Percentiles rank a stretch among this genome's conserved stretches.
phyloP scores from a whole-genome alignment of 352 stramenopile species.

The Phytophthora citrophthora region DNA sequence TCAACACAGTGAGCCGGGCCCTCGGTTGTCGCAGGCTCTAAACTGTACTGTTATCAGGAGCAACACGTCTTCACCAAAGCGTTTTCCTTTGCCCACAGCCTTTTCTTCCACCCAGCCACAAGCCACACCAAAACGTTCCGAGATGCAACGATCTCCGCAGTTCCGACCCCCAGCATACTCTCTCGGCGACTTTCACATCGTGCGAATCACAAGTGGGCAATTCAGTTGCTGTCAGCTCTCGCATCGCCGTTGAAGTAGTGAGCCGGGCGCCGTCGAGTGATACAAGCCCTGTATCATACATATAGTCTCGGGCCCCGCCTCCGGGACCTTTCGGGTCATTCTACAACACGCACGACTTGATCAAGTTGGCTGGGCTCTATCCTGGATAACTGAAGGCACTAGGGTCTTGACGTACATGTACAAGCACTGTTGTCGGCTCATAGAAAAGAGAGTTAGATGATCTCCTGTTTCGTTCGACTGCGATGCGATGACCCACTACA shows the following conservation, averaged over 20 bases:
- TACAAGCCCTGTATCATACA: too few relatives aligned
- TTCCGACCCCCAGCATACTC: too few relatives aligned
- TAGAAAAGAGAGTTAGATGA: too few relatives aligned
- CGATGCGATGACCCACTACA: too few relatives aligned
- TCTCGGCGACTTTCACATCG: too few relatives aligned
- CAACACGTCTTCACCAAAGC: neutral
- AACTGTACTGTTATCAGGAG: neutral
- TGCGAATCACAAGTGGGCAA: neutral
- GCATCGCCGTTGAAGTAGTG: neutral
- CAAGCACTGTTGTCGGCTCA: too few relatives aligned
- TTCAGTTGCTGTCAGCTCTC: neutral
- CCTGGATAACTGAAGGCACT: too few relatives aligned
- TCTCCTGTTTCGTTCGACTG: too few relatives aligned
- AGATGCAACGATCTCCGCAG: slow-evolving; percentile 2
- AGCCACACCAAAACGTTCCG: neutral
- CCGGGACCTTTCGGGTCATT: neutral
- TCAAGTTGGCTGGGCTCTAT: neutral
- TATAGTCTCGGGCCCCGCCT: neutral
- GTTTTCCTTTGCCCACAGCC: neutral
- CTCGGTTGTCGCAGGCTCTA: too few relatives aligned
- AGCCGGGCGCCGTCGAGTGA: slow-evolving; percentile 6
- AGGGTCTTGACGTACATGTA: too few relatives aligned
- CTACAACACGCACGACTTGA: slow-evolving; percentile 5
- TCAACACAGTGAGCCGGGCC: slow-evolving; percentile 17
- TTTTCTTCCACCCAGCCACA: neutral